Evolutionary conservation across 768 basidiomycete genomes (phyloP).

Genomic region (Auriscalpium microsporum): DNA sequence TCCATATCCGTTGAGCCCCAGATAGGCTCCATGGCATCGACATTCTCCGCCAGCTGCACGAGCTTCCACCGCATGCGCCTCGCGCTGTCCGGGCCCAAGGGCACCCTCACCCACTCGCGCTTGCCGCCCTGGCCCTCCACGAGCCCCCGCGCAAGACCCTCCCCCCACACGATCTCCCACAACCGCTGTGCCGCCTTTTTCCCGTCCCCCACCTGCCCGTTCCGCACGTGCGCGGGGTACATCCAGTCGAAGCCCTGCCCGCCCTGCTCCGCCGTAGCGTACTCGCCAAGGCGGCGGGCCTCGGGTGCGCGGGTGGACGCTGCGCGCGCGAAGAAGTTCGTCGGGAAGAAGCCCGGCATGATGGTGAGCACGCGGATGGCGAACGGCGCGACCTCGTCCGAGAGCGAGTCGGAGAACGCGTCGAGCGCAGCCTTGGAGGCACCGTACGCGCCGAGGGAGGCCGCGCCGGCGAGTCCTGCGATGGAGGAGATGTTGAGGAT

Average conservation of each 20-base stretch:
- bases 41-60: slow-evolving; percentile 13
- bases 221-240: slow-evolving; percentile 1
- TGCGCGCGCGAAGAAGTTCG: slow-evolving; percentile 15
- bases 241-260: slow-evolving; percentile 4
- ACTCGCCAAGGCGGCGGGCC: neutral
- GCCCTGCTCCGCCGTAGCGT: slow-evolving; percentile 17
- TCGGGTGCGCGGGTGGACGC: neutral
- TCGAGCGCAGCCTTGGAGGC: slow-evolving; percentile 23
- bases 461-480: slow-evolving; percentile 10
- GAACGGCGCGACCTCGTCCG: slow-evolving; percentile 20
- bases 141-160: slow-evolving; percentile 13
- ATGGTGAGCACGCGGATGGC: slow-evolving; percentile 19
- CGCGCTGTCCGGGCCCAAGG: slow-evolving; percentile 19
- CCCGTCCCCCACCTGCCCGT: slow-evolving; percentile 18
- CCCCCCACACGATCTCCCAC: slow-evolving; percentile 19
- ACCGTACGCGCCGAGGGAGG: slow-evolving; percentile 19
- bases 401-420: slow-evolving; percentile 18
- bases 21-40: slow-evolving; percentile 16
- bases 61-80: slow-evolving; percentile 15
- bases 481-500: slow-evolving; percentile 22
- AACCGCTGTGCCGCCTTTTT: slow-evolving; percentile 16
- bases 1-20: slow-evolving; percentile 21
- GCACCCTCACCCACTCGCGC: slow-evolving; percentile 17
- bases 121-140: slow-evolving; percentile 9
- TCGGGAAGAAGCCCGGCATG: slow-evolving; percentile 24